phyloP scores from a whole-genome alignment of 768 basidiomycete genomes.

The Lactarius akahatsu region DNA sequence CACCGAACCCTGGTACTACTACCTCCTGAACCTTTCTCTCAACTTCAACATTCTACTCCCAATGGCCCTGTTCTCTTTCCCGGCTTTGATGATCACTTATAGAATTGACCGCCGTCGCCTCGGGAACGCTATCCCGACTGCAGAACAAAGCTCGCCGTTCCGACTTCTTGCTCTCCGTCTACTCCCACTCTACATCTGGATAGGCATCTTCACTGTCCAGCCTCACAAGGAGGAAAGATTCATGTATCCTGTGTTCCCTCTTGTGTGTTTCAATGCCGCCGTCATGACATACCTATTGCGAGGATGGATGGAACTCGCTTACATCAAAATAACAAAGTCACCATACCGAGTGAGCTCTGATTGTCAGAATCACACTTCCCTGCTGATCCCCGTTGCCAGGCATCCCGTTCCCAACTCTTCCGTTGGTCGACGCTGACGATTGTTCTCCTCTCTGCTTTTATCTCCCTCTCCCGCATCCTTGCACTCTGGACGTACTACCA shows the following conservation, averaged over 20 bases:
- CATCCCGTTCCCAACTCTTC: constrained; percentile 74
- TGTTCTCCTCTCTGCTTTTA: constrained; percentile 57
- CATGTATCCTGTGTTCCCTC: constrained; percentile 90
- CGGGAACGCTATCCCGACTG: constrained; percentile 48
- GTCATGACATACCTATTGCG: constrained; percentile 81
- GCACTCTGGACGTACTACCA: constrained; percentile 91
- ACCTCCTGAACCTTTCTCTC: constrained; percentile 82
- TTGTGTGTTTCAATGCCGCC: constrained; percentile 93
- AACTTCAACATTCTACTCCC: constrained; percentile 91
- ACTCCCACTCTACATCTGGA: constrained; percentile 92
- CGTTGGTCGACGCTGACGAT: constrained; percentile 70
- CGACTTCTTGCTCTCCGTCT: constrained; percentile 73
- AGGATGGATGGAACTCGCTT: constrained; percentile 81
- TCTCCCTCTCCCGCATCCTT: constrained; percentile 78
- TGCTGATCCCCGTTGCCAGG: constrained; percentile 45
- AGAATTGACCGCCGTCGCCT: constrained; percentile 74
- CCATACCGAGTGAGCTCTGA: constrained; percentile 69
- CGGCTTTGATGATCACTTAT: constrained; percentile 73
- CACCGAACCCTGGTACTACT: constrained; percentile 83
- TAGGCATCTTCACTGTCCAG: constrained; percentile 73
- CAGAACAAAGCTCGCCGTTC: constrained; percentile 75
- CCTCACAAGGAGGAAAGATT: constrained; percentile 99
- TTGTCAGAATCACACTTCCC: neutral
- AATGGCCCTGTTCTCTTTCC: constrained; percentile 79
- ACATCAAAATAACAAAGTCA: constrained; percentile 74